These are phyloP conservation scores for Macaranga tanarius DNA, from an alignment of 441 rosid species.

Conservation along the genomic window DNA sequence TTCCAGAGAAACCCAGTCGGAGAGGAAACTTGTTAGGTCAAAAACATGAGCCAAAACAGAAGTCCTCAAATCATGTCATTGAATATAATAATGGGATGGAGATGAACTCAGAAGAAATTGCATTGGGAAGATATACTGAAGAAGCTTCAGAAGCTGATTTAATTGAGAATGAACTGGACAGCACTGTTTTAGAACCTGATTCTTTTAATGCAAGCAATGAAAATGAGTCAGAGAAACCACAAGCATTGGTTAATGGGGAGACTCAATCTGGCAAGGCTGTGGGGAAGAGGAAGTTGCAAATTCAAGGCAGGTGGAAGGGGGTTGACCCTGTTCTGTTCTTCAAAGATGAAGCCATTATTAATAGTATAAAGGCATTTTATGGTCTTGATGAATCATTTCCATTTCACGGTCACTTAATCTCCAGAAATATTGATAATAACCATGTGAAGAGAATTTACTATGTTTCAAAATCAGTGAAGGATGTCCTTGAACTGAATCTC, in stretches of 20 bases:
- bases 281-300: conserved; percentile 68
- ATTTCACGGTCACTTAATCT: conserved; percentile 67
- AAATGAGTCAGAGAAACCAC: conserved; percentile 33
- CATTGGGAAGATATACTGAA: conserved; percentile 40
- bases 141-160: conserved; percentile 41
- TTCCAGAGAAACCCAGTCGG: conserved; percentile 44
- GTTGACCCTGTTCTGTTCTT: conserved; percentile 86
- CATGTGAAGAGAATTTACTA: conserved; percentile 95
- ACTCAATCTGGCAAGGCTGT: conserved; percentile 36
- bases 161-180: conserved; percentile 36
- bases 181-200: conserved; percentile 35
- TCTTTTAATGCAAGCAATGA: conserved; percentile 25
- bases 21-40: conserved; percentile 26
- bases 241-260: conserved; percentile 38
- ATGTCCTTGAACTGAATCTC: conserved; percentile 73
- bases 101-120: conserved; percentile 34
- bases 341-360: conserved; percentile 69
- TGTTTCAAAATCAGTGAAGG: conserved; percentile 75
- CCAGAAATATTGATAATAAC: conserved; percentile 75
- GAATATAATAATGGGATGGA: conserved; percentile 35
- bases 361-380: conserved; percentile 73
- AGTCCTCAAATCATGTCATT: conserved; percentile 29
- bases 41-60: conserved; percentile 32
- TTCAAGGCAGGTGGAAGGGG: conserved; percentile 90
- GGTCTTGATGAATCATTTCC: conserved; percentile 80